A percentile compares a stretch with the other conserved stretches of the same genome.
These are phyloP conservation scores for Pichia nakasei DNA, from an alignment of 805 yeast genomes.

Conservation along the genomic window DNA sequence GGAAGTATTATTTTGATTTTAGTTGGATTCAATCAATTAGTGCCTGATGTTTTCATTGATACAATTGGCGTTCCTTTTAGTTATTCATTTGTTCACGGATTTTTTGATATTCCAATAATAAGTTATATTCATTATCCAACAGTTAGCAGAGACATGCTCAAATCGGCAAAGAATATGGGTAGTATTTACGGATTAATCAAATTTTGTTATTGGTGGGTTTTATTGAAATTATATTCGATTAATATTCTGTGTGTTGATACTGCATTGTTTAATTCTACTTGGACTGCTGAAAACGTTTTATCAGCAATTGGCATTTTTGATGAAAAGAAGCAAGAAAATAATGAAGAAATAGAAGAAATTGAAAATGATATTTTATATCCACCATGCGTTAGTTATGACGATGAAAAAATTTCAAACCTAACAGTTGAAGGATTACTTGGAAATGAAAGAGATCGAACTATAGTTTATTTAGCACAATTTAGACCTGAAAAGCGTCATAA, in stretches of 20 bases:
- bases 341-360: conserved; percentile 13
- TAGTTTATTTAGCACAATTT: conserved; percentile 79
- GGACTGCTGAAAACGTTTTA: conserved; percentile 78
- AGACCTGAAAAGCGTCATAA: conserved; percentile 91
- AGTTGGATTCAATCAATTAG: conserved; percentile 58
- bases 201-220: conserved; percentile 60
- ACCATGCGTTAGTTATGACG: conserved; percentile 50
- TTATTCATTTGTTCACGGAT: conserved; percentile 53
- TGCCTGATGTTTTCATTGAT: conserved; percentile 90
- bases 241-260: conserved; percentile 61
- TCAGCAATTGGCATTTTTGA: conserved; percentile 49
- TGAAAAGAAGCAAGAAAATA: conserved; percentile 7
- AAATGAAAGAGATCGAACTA: conserved; percentile 28
- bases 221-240: conserved; percentile 55
- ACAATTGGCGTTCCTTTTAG: conserved; percentile 91
- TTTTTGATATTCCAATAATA: conserved; percentile 63
- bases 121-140: conserved; percentile 95
- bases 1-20: conserved; percentile 64
- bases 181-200: conserved; percentile 28
- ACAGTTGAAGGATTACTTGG: conserved; percentile 11
- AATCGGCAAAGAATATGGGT: conserved; percentile 4
- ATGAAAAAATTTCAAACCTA: conserved; percentile 29
- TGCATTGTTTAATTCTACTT: conserved; percentile 74
- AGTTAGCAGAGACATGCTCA: conserved; percentile 74
- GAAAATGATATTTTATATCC: conserved; percentile 59